A percentile compares a stretch with the other conserved stretches of the same genome.
Conservation (phyloP, 208 protist species). For the Trypanosoma lewisi region DNA sequence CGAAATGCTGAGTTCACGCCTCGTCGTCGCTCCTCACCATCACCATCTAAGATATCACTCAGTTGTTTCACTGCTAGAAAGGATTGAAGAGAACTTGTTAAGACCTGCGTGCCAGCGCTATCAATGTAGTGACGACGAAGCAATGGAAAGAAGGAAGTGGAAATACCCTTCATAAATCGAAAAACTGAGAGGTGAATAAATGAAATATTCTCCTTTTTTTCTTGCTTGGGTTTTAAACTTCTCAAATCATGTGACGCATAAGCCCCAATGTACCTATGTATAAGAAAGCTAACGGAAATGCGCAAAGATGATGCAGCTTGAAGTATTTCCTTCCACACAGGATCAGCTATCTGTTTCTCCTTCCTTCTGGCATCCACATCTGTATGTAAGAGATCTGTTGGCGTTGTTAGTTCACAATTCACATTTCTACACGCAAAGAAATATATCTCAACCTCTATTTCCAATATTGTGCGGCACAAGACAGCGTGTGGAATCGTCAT, state of each 20-base stretch:
- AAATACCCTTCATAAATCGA: constrained; percentile 26
- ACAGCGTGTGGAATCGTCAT: constrained; percentile 18
- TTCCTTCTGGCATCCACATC: background rate
- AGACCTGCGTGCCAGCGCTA: constrained; percentile 4
- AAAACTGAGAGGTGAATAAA: constrained; percentile 11
- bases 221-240: background rate
- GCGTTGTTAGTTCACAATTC: constrained; percentile 3
- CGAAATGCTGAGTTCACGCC: constrained; percentile 12
- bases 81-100: constrained; percentile 5
- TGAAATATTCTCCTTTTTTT: background rate
- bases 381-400: background rate
- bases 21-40: constrained; percentile 2
- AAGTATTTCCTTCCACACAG: constrained; percentile 12
- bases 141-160: constrained; percentile 35
- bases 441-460: constrained; percentile 25
- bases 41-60: constrained; percentile 15
- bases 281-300: constrained; percentile 10
- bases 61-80: constrained; percentile 23
- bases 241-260: constrained; percentile 2
- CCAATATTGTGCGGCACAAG: constrained; percentile 21
- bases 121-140: constrained; percentile 57
- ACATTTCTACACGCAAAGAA: constrained; percentile 17
- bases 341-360: background rate
- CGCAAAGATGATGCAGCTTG: constrained; percentile 2
- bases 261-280: constrained; percentile 3